Evolutionary conservation across 1,284 basidiomycete species (phyloP).

Genomic region (Papiliotrema terrestris): DNA sequence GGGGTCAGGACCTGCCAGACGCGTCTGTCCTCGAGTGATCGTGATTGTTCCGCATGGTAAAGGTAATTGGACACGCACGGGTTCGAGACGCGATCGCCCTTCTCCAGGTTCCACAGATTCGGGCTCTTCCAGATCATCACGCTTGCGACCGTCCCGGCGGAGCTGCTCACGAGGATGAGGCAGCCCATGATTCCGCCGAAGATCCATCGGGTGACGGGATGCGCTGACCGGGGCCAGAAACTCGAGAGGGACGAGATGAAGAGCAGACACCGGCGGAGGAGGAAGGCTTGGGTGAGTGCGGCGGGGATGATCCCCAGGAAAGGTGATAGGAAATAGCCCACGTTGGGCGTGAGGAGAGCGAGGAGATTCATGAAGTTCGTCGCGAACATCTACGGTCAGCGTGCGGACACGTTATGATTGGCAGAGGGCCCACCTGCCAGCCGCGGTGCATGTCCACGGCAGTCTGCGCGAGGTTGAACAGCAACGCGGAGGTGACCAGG

Average conservation of each 20-base stretch:
- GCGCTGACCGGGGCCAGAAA: conserved; percentile 22
- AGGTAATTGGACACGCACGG: conserved; percentile 2
- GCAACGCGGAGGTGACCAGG: conserved; percentile 15
- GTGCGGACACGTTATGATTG: background rate
- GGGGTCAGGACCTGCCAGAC: background rate
- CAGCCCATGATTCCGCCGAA: conserved; percentile 8
- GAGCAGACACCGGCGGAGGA: conserved; percentile 21
- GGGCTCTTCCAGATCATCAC: conserved; percentile 1
- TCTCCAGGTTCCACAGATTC: conserved; percentile 3
- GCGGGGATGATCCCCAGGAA: conserved; percentile 26
- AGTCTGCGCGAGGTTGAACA: conserved; percentile 16
- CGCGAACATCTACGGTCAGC: conserved; percentile 23
- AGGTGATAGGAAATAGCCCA: conserved; percentile 23
- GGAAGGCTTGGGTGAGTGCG: conserved; percentile 25
- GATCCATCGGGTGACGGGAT: conserved; percentile 4
- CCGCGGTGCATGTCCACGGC: conserved; percentile 20
- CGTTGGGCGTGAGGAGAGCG: conserved; percentile 11
- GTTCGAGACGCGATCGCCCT: background rate
- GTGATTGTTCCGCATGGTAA: too few relatives aligned
- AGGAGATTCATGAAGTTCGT: conserved; percentile 15
- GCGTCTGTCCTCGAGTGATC: background rate
- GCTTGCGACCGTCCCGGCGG: background rate
- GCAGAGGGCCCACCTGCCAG: conserved; percentile 18
- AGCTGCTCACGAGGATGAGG: conserved; percentile 3
- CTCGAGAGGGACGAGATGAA: conserved; percentile 23